Percentiles rank a stretch among this genome's conserved stretches.
Evolutionary conservation across 768 basidiomycete genomes (phyloP).

Genomic region (Kwoniella sp.): DNA sequence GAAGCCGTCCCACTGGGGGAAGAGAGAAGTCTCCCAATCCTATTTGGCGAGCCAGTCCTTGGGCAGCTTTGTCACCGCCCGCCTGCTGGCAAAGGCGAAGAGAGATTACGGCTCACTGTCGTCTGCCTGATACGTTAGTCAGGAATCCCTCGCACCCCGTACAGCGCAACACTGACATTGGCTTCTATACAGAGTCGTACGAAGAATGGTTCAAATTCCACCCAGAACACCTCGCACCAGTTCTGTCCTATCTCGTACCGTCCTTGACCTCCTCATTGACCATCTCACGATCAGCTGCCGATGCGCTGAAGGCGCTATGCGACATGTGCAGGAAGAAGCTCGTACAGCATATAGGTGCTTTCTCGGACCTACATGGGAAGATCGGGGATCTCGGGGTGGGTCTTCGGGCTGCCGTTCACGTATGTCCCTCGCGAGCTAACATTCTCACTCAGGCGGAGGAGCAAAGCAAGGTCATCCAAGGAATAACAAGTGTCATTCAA

Average conservation of each 20-base stretch:
- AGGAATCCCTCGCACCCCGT: slow-evolving; percentile 43
- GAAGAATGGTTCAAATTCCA: slow-evolving; percentile 58
- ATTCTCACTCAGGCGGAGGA: slow-evolving; percentile 59
- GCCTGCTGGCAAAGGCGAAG: slow-evolving; percentile 51
- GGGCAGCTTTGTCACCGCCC: slow-evolving; percentile 62
- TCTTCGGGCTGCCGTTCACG: slow-evolving; percentile 6
- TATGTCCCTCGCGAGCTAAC: slow-evolving; percentile 9
- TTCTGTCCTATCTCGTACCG: slow-evolving; percentile 68
- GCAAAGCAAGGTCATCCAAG: slow-evolving; percentile 85
- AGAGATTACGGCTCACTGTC: slow-evolving; percentile 72
- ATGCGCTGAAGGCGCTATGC: slow-evolving; percentile 80
- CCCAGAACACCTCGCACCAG: slow-evolving; percentile 66
- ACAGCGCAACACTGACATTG: not conserved
- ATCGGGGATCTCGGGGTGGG: slow-evolving; percentile 73
- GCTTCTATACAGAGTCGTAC: slow-evolving; percentile 47
- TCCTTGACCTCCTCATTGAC: slow-evolving; percentile 55
- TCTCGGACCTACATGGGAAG: slow-evolving; percentile 78
- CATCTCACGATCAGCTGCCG: slow-evolving; percentile 66
- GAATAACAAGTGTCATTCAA: slow-evolving; percentile 90
- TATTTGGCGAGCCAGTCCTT: slow-evolving; percentile 76
- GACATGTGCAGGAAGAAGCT: slow-evolving; percentile 84
- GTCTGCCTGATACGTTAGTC: slow-evolving; percentile 73
- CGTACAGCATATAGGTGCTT: slow-evolving; percentile 79
- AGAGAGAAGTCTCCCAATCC: slow-evolving; percentile 55
- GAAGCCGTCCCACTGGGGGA: slow-evolving; percentile 75